These are phyloP conservation scores for Leucogyrophana mollusca DNA, from an alignment of 768 basidiomycete species.

Conservation along the genomic window DNA sequence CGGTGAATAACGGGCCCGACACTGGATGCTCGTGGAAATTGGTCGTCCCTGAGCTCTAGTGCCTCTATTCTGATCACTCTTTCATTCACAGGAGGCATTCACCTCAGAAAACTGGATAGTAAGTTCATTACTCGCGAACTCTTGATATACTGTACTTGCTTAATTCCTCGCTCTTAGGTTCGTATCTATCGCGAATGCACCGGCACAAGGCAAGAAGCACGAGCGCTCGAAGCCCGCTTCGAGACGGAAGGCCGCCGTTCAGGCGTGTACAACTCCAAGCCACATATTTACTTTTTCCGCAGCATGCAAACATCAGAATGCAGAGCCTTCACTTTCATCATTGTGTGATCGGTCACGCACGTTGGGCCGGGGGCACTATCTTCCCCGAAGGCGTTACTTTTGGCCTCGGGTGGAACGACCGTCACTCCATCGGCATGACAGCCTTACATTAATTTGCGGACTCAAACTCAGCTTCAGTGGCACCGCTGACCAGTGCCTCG, in stretches of 20 bases:
- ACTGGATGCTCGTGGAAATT: conserved; percentile 84
- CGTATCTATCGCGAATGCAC: conserved; percentile 92
- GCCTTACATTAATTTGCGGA: too few species aligned
- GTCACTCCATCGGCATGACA: too few species aligned
- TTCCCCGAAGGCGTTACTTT: too few species aligned
- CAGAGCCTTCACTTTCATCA: too few species aligned
- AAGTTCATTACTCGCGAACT: conserved; percentile 21
- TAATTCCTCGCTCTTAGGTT: conserved; percentile 42
- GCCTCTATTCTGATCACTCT: background rate
- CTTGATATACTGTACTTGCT: conserved; percentile 1
- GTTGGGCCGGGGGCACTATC: too few species aligned
- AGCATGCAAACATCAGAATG: too few species aligned
- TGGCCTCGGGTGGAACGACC: too few species aligned
- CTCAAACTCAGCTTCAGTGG: too few species aligned
- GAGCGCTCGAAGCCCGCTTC: conserved; percentile 72
- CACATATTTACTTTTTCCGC: too few species aligned
- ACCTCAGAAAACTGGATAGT: conserved; percentile 99
- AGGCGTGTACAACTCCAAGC: conserved; percentile 2
- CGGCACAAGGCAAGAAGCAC: conserved; percentile 84
- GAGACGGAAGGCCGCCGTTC: conserved; percentile 50
- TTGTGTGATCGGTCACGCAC: too few species aligned
- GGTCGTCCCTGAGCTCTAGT: background rate
- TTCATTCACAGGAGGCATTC: conserved; percentile 88
- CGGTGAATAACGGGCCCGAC: conserved; percentile 95
- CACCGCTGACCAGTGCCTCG: too few species aligned